phyloP scores from a whole-genome alignment of 2,329 filamentous ascomycete species.

The Aspergillus alliaceus region DNA sequence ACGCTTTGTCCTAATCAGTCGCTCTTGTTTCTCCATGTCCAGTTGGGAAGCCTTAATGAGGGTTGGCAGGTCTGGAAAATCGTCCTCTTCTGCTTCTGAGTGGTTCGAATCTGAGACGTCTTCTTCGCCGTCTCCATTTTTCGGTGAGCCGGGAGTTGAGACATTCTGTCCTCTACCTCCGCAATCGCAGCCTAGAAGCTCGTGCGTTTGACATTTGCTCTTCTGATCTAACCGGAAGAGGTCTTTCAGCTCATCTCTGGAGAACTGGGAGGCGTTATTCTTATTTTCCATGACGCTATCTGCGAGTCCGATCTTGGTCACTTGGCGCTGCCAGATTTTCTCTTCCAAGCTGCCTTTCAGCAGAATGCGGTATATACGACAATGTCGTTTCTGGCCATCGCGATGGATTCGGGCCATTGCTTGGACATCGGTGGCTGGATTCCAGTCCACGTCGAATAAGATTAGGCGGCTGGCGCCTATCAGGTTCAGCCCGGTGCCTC shows the following conservation, averaged over 20 bases:
- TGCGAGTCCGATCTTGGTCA: slow-evolving; percentile 69
- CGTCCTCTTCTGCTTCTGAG: slow-evolving; percentile 18
- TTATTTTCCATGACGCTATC: slow-evolving; percentile 72
- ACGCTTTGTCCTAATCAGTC: slow-evolving; percentile 15
- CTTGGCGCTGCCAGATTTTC: slow-evolving; percentile 72
- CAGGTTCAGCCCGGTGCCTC: slow-evolving; percentile 68
- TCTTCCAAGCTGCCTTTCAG: slow-evolving; percentile 70
- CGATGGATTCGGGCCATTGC: slow-evolving; percentile 74
- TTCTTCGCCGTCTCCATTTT: slow-evolving; percentile 3
- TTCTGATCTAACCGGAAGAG: slow-evolving; percentile 65
- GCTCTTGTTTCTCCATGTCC: slow-evolving; percentile 37
- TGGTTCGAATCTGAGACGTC: slow-evolving; percentile 7
- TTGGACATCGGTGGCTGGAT: slow-evolving; percentile 70
- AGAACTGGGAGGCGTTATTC: slow-evolving; percentile 60
- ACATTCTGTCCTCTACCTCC: slow-evolving; percentile 50
- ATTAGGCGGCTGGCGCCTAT: slow-evolving; percentile 69
- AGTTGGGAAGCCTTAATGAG: slow-evolving; percentile 44
- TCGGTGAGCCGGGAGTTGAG: not conserved
- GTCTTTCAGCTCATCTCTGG: slow-evolving; percentile 64
- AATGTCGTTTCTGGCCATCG: slow-evolving; percentile 67
- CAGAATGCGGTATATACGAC: slow-evolving; percentile 68
- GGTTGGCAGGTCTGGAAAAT: slow-evolving; percentile 30
- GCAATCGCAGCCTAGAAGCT: slow-evolving; percentile 64
- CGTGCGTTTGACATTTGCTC: slow-evolving; percentile 65
- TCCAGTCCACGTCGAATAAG: slow-evolving; percentile 75